These are phyloP conservation scores for Choiromyces venosus DNA, from an alignment of 495 filamentous ascomycete species.

Conservation along the genomic window DNA sequence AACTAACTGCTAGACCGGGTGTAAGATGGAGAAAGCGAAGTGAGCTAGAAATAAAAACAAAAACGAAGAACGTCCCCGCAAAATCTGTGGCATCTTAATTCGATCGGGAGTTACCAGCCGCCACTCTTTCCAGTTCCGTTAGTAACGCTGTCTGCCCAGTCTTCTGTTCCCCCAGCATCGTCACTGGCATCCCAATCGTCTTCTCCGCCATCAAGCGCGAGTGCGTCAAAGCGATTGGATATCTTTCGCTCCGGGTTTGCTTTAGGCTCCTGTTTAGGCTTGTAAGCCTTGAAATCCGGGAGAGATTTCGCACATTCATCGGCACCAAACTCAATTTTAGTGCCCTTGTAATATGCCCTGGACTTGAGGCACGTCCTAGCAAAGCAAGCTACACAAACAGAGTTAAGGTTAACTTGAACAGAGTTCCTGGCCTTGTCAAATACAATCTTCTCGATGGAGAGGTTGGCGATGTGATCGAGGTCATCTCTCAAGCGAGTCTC, in stretches of 20 bases:
- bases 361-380: constrained; percentile 76
- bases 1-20: neutral
- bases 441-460: constrained; percentile 62
- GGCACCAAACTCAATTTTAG: constrained; percentile 62
- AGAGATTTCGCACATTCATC: constrained; percentile 70
- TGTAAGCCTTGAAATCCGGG: constrained; percentile 36
- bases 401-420: constrained; percentile 64
- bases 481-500: constrained; percentile 63
- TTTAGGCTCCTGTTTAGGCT: constrained; percentile 18
- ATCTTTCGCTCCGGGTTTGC: constrained; percentile 17
- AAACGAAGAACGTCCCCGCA: neutral
- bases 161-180: constrained; percentile 22
- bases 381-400: constrained; percentile 68
- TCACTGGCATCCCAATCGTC: constrained; percentile 11
- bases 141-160: constrained; percentile 15
- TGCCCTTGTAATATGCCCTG: constrained; percentile 65
- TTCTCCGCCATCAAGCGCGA: constrained; percentile 20
- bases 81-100: neutral
- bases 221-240: constrained; percentile 31
- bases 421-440: constrained; percentile 54
- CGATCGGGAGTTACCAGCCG: constrained; percentile 10
- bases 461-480: constrained; percentile 75
- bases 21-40: neutral
- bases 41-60: neutral
- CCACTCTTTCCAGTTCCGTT: constrained; percentile 14